These are phyloP conservation scores for Vanderwaltozyma yarrowii DNA, from an alignment of 805 yeast species.

Conservation along the genomic window DNA sequence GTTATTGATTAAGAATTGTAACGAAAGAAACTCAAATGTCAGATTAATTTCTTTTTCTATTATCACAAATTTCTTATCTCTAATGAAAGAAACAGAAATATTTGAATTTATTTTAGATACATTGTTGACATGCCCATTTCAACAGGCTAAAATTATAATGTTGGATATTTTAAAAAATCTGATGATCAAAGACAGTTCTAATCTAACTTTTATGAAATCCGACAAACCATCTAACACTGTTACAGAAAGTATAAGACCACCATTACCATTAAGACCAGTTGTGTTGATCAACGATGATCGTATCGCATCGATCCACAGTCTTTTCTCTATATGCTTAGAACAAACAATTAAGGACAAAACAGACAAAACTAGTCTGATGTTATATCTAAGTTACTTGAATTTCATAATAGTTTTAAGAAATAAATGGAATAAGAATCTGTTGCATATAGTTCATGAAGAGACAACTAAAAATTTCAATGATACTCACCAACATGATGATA, in stretches of 20 bases:
- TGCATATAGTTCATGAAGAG: constrained; percentile 25
- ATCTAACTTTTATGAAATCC: not conserved
- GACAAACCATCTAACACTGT: not conserved
- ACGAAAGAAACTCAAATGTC: constrained; percentile 29
- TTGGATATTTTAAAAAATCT: constrained; percentile 63
- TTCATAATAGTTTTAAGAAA: constrained; percentile 33
- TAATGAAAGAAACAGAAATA: constrained; percentile 44
- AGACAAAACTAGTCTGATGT: constrained; percentile 2
- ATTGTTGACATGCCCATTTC: constrained; percentile 57
- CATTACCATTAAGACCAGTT: constrained; percentile 30
- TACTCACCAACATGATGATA: constrained; percentile 6
- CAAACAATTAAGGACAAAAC: constrained; percentile 12
- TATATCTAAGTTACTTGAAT: constrained; percentile 47
- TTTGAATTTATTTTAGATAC: constrained; percentile 58
- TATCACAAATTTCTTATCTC: constrained; percentile 50
- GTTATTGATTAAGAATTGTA: constrained; percentile 32
- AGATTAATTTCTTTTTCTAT: constrained; percentile 44
- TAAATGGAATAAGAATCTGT: constrained; percentile 23
- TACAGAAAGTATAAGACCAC: constrained; percentile 4
- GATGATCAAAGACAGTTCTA: constrained; percentile 28
- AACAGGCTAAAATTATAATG: constrained; percentile 46
- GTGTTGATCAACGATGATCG: constrained; percentile 36
- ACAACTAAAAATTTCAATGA: constrained; percentile 20
- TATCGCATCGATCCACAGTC: constrained; percentile 33
- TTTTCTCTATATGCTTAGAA: constrained; percentile 32